Evolutionary conservation across 2,329 filamentous ascomycete genomes (phyloP).

Genomic region (Chaetomiaceae sp.): DNA sequence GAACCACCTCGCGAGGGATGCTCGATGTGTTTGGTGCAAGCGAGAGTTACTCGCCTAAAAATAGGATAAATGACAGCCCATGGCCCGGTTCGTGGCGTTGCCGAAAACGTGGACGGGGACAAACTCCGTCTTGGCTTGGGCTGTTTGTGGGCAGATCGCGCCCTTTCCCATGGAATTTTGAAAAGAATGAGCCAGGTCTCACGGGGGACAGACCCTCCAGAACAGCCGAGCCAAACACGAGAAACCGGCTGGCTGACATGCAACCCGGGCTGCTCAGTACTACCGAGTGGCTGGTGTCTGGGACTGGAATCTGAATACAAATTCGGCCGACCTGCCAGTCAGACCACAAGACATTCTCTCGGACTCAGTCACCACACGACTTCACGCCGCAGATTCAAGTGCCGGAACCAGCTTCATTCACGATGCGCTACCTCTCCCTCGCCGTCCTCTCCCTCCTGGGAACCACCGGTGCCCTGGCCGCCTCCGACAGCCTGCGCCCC

Average conservation of each 20-base stretch:
- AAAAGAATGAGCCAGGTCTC: background rate
- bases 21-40: background rate
- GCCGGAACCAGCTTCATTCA: too few species aligned
- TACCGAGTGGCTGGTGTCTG: background rate
- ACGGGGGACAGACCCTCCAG: background rate
- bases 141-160: conserved; percentile 6
- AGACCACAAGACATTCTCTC: background rate
- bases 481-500: conserved; percentile 3
- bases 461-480: background rate
- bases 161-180: background rate
- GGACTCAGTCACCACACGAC: background rate
- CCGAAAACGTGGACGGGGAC: conserved; percentile 9
- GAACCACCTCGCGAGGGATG: background rate
- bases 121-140: conserved; percentile 15
- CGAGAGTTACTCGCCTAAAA: conserved; percentile 7
- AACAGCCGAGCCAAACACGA: conserved; percentile 17
- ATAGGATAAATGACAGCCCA: conserved; percentile 7
- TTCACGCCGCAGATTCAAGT: background rate
- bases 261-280: background rate
- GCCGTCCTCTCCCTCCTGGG: conserved; percentile 12
- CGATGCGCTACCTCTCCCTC: conserved; percentile 14
- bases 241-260: conserved; percentile 4
- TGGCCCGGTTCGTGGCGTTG: background rate
- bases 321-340: background rate
- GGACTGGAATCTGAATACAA: background rate